A percentile compares a stretch with the other conserved stretches of the same genome.
Conservation (phyloP, 1,284 basidiomycete species). For the Irpex sp. region DNA sequence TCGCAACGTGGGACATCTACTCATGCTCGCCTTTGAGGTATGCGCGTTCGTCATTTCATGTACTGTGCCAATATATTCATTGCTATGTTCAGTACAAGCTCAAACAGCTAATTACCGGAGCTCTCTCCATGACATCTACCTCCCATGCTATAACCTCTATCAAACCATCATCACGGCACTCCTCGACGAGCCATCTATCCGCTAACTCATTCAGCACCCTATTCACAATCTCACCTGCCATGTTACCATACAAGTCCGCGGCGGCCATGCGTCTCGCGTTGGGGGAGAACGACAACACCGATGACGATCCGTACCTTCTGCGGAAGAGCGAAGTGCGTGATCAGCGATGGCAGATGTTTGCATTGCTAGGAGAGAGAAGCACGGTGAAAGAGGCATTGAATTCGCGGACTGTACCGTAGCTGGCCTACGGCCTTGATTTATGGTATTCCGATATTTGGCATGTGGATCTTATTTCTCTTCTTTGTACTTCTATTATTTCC, state of each 20-base stretch:
- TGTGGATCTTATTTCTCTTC: neutral
- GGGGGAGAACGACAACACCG: constrained; percentile 52
- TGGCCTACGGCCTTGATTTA: neutral
- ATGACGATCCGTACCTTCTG: constrained; percentile 46
- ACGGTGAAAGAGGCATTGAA: constrained; percentile 60
- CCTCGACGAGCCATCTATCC: constrained; percentile 49
- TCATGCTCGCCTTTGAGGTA: constrained; percentile 77
- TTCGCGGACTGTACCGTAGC: constrained; percentile 18
- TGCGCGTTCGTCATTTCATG: constrained; percentile 10
- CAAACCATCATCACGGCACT: constrained; percentile 48
- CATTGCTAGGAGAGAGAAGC: constrained; percentile 69
- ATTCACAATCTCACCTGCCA: constrained; percentile 73
- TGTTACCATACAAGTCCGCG: constrained; percentile 72
- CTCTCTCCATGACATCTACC: constrained; percentile 68
- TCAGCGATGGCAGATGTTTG: constrained; percentile 71
- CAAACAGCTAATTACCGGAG: constrained; percentile 77
- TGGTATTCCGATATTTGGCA: neutral
- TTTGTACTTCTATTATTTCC: neutral
- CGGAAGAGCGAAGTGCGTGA: constrained; percentile 66
- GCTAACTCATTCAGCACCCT: constrained; percentile 69
- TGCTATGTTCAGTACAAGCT: constrained; percentile 57
- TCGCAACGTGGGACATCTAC: constrained; percentile 59
- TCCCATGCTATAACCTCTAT: constrained; percentile 77
- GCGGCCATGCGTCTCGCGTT: constrained; percentile 65
- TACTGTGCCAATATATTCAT: neutral